Percentiles rank a stretch among this genome's conserved stretches.
phyloP scores from a whole-genome alignment of 345 rosid species.

The Mallotus nudiflorus region DNA sequence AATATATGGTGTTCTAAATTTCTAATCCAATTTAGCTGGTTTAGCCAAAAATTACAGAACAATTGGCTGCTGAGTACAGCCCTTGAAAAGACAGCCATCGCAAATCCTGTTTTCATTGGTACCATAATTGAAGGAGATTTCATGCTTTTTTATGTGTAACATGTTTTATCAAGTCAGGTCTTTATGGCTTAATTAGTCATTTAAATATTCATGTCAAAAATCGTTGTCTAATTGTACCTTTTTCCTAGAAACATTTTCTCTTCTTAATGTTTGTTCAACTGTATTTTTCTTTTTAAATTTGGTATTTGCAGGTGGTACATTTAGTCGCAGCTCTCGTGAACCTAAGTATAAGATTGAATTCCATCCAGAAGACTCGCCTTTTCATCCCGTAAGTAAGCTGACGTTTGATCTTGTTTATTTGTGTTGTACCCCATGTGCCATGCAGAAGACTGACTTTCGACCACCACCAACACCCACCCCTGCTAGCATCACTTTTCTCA shows the following conservation, averaged over 20 bases:
- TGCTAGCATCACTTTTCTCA: background rate
- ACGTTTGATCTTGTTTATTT: background rate
- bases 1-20: background rate
- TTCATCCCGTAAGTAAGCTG: slow-evolving; percentile 66
- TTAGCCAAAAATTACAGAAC: background rate
- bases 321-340: slow-evolving; percentile 70
- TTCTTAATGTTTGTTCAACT: background rate
- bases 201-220: background rate
- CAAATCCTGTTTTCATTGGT: background rate
- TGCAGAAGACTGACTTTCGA: background rate
- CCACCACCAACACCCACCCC: background rate
- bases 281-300: background rate
- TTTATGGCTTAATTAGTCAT: background rate
- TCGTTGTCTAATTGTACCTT: background rate
- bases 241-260: background rate
- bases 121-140: background rate
- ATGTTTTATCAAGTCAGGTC: background rate
- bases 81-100: background rate
- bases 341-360: slow-evolving; percentile 79
- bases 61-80: background rate
- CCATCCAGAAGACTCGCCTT: slow-evolving; percentile 65
- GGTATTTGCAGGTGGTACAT: slow-evolving; percentile 54
- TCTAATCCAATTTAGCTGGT: background rate
- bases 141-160: background rate
- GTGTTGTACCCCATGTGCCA: background rate